Conservation (phyloP, 2,329 filamentous ascomycete genomes). For the Colletotrichum sp. region DNA sequence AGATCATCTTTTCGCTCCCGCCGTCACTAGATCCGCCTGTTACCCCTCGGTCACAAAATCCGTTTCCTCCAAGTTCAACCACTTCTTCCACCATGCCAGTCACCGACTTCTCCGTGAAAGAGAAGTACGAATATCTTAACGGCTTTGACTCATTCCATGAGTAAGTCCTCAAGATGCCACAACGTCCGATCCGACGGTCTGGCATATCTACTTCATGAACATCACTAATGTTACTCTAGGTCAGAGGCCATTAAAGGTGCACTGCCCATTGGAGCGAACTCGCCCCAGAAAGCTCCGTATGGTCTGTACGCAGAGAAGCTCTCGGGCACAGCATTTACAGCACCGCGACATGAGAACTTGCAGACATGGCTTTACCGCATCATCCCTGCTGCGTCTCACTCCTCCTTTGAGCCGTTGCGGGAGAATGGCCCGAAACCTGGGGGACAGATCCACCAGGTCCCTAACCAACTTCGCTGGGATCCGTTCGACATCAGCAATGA, state of each 20-base stretch:
- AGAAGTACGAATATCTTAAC: slow-evolving; percentile 68
- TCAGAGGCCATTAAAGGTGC: slow-evolving; percentile 71
- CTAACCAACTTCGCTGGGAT: slow-evolving; percentile 86
- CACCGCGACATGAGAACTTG: slow-evolving; percentile 61
- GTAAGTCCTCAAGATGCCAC: slow-evolving; percentile 44
- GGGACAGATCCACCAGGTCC: slow-evolving; percentile 71
- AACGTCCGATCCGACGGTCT: background rate
- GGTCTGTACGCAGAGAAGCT: slow-evolving; percentile 75
- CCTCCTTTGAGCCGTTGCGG: slow-evolving; percentile 31
- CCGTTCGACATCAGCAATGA: slow-evolving; percentile 68
- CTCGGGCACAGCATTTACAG: slow-evolving; percentile 65
- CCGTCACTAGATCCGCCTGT: background rate
- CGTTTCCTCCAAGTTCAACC: accelerated
- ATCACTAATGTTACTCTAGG: slow-evolving; percentile 36
- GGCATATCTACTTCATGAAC: accelerated
- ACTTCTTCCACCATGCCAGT: slow-evolving; percentile 32
- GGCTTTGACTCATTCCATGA: slow-evolving; percentile 75
- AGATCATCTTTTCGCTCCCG: background rate
- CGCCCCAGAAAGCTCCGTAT: slow-evolving; percentile 71
- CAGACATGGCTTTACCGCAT: slow-evolving; percentile 68
- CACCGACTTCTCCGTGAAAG: slow-evolving; percentile 37
- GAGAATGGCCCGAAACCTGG: slow-evolving; percentile 42
- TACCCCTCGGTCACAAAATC: accelerated
- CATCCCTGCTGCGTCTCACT: slow-evolving; percentile 58
- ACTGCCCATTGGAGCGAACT: slow-evolving; percentile 71